Conservation (phyloP, 106 monocot genomes). For the Dendrobium chrysotoxum region DNA sequence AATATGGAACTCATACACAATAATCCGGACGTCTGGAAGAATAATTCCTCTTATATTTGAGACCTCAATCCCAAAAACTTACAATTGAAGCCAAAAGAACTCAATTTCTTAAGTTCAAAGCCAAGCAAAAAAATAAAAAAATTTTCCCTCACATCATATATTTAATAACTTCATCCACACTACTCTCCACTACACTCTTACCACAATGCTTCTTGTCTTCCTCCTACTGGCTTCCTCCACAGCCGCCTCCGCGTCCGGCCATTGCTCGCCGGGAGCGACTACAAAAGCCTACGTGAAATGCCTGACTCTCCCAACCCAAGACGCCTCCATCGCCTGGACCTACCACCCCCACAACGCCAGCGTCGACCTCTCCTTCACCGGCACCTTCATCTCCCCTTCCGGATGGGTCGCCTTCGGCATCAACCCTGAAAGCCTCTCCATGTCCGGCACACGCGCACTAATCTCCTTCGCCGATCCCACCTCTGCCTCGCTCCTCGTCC, state of each 20-base stretch:
- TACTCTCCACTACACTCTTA: neutral
- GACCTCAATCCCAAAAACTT: no score
- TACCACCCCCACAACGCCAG: constrained; percentile 67
- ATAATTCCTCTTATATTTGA: no score
- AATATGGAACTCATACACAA: no score
- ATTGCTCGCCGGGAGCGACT: constrained; percentile 31
- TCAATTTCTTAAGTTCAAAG: no score
- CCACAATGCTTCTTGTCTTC: constrained; percentile 16
- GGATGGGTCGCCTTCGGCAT: constrained; percentile 83
- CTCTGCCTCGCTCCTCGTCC: constrained; percentile 40
- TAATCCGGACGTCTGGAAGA: no score
- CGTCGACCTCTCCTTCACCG: constrained; percentile 54
- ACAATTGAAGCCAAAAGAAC: no score
- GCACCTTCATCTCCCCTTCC: constrained; percentile 65
- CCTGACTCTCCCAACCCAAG: constrained; percentile 55
- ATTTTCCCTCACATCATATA: neutral
- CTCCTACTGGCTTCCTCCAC: constrained; percentile 9
- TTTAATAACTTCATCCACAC: neutral
- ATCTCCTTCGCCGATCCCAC: constrained; percentile 64
- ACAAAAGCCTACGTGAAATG: constrained; percentile 49
- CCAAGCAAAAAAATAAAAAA: no score
- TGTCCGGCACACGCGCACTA: constrained; percentile 63
- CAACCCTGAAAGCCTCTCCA: constrained; percentile 54
- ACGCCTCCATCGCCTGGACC: constrained; percentile 63
- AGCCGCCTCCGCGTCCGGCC: neutral